Percentiles rank a stretch among this genome's conserved stretches.
These are phyloP conservation scores for Meyerozyma carpophila DNA, from an alignment of 1,139 yeast genomes.

Conservation along the genomic window DNA sequence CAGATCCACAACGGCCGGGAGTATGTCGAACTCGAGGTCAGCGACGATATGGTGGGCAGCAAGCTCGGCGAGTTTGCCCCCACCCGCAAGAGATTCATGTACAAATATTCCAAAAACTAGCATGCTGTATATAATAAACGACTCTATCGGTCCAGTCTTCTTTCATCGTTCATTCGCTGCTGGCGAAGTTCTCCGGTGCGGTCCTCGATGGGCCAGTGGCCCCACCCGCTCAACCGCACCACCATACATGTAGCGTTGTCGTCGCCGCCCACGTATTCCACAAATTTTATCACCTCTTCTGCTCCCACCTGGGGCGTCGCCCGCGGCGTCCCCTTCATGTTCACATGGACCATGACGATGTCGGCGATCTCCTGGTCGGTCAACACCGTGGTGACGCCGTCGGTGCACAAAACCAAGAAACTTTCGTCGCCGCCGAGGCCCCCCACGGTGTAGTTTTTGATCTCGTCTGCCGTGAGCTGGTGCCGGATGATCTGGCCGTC, in stretches of 20 bases:
- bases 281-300: conserved; percentile 75
- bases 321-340: conserved; percentile 55
- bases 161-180: conserved; percentile 52
- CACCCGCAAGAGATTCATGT: conserved; percentile 81
- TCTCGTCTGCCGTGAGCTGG: conserved; percentile 34
- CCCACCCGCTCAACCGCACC: conserved; percentile 84
- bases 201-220: conserved; percentile 80
- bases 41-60: conserved; percentile 97
- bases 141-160: conserved; percentile 1
- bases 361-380: conserved; percentile 92
- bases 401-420: conserved; percentile 71
- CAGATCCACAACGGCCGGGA: conserved; percentile 96
- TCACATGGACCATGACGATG: conserved; percentile 67
- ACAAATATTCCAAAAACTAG: conserved; percentile 66
- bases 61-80: conserved; percentile 95
- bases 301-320: conserved; percentile 89
- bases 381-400: conserved; percentile 77
- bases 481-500: conserved; percentile 30
- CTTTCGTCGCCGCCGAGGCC: conserved; percentile 76
- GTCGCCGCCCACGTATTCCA: conserved; percentile 85
- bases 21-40: conserved; percentile 80
- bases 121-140: conserved; percentile 6
- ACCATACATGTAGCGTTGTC: conserved; percentile 92
- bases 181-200: conserved; percentile 80
- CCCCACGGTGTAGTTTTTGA: conserved; percentile 38